These are phyloP conservation scores for Sodiomyces alkalinus DNA, from an alignment of 2,329 filamentous ascomycete genomes.

Conservation along the genomic window DNA sequence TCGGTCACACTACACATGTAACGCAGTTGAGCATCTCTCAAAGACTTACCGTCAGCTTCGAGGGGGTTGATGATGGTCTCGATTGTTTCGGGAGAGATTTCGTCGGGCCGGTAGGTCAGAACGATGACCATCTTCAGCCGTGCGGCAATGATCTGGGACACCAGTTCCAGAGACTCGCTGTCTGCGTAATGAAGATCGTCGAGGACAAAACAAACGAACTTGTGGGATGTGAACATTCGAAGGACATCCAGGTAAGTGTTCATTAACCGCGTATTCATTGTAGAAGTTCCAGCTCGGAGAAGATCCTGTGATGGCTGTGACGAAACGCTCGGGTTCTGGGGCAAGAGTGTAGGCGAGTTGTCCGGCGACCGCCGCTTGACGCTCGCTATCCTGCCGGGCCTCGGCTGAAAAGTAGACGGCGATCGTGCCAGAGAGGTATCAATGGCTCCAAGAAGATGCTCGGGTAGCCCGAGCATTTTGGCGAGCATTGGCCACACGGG, in stretches of 20 bases:
- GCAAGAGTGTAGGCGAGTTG: conserved; percentile 20
- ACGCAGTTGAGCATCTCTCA: not conserved
- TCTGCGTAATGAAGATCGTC: conserved; percentile 90
- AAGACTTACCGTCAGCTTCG: conserved; percentile 33
- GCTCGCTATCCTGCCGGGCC: conserved; percentile 15
- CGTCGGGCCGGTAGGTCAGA: conserved; percentile 58
- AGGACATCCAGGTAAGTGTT: conserved; percentile 81
- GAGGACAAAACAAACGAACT: conserved; percentile 75
- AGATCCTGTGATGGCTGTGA: conserved; percentile 44
- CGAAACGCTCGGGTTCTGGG: conserved; percentile 20
- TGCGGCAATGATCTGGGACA: conserved; percentile 63
- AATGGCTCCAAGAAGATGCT: conserved; percentile 49
- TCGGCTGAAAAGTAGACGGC: conserved; percentile 20
- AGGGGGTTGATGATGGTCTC: conserved; percentile 37
- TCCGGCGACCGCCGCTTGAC: conserved; percentile 32
- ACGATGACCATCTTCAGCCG: conserved; percentile 73
- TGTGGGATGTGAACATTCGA: conserved; percentile 65
- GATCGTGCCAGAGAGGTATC: conserved; percentile 21
- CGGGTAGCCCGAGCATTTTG: conserved; percentile 44
- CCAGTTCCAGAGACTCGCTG: conserved; percentile 69
- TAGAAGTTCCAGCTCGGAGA: conserved; percentile 39
- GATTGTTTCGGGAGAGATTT: conserved; percentile 40
- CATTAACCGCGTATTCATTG: conserved; percentile 60
- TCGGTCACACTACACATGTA: not conserved
- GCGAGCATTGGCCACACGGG: conserved; percentile 52